These are phyloP conservation scores for Domatiomyces catenatus DNA, from an alignment of 2,329 filamentous ascomycete species.

Conservation along the genomic window DNA sequence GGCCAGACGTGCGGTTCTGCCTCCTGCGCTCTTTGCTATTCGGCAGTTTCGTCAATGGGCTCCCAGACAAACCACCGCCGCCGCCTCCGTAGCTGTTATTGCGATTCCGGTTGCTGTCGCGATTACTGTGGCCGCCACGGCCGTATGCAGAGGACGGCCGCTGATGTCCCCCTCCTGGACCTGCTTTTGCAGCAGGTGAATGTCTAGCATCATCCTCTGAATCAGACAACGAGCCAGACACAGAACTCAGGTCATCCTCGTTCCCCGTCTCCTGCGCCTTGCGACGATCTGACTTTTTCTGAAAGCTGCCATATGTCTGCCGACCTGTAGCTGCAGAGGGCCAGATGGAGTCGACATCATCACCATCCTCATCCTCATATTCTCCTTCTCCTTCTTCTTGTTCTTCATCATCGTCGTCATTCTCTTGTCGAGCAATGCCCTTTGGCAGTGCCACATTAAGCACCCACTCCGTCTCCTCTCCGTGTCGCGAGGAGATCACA, in stretches of 20 bases:
- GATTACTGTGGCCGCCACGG: not conserved
- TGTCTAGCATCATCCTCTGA: conserved; percentile 2
- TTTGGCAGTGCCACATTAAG: conserved; percentile 4
- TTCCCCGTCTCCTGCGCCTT: not conserved
- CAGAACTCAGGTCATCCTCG: conserved; percentile 8
- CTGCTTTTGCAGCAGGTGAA: not conserved
- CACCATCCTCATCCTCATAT: conserved; percentile 1
- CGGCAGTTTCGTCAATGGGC: not conserved
- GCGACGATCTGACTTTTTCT: conserved; percentile 4
- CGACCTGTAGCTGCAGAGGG: conserved; percentile 5
- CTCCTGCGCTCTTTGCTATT: not conserved
- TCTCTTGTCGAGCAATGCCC: not conserved
- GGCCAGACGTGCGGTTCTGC: not conserved
- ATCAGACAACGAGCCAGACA: conserved; percentile 1
- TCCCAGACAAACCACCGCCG: not conserved
- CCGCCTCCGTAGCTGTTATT: not conserved
- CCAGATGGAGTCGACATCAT: conserved; percentile 9
- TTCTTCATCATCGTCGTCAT: conserved; percentile 2
- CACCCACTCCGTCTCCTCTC: conserved; percentile 17
- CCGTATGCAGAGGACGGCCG: not conserved
- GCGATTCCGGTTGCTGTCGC: not conserved
- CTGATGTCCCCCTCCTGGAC: not conserved
- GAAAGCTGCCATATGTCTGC: conserved; percentile 15
- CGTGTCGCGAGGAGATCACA: conserved; percentile 5
- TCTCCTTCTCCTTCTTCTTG: conserved; percentile 1